These are phyloP conservation scores for Nannochloropsis salina DNA, from an alignment of 108 stramenopile genomes.

Conservation along the genomic window DNA sequence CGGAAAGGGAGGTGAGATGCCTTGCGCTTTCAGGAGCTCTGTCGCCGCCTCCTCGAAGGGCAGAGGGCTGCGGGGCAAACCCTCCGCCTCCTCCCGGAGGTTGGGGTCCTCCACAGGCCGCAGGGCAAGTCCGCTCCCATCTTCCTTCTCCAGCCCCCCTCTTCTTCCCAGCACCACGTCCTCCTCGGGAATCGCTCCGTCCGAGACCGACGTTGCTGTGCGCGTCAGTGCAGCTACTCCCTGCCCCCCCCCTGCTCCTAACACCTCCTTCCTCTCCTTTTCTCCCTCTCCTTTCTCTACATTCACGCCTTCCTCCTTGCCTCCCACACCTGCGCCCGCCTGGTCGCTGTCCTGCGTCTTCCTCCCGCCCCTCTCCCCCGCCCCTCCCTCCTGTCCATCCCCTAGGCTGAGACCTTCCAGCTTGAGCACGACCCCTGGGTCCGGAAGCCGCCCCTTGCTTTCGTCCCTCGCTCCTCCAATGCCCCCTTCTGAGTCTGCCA, in stretches of 20 bases:
- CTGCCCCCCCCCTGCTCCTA: no score
- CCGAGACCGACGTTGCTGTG: background rate
- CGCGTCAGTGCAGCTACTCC: background rate
- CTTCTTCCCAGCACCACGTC: background rate
- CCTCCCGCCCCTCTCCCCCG: background rate
- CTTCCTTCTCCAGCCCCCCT: background rate
- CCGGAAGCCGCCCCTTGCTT: no score
- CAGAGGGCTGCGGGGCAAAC: background rate
- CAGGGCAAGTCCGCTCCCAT: background rate
- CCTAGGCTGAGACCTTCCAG: no score
- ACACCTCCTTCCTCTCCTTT: background rate
- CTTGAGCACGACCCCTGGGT: no score
- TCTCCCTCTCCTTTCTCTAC: constrained; percentile 12
- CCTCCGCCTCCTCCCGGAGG: background rate
- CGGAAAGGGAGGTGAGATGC: background rate
- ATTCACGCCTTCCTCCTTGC: background rate
- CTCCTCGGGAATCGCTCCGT: background rate
- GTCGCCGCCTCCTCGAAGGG: constrained; percentile 21
- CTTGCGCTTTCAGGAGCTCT: constrained; percentile 12
- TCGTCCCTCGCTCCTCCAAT: no score
- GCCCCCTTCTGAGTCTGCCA: no score
- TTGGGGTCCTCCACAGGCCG: background rate
- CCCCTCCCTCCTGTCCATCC: background rate
- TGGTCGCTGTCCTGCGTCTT: background rate
- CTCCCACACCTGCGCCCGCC: background rate